Percentiles rank a stretch among this genome's conserved stretches.
phyloP scores from a whole-genome alignment of 208 protist species.

The Endotrypanum monterogeii region DNA sequence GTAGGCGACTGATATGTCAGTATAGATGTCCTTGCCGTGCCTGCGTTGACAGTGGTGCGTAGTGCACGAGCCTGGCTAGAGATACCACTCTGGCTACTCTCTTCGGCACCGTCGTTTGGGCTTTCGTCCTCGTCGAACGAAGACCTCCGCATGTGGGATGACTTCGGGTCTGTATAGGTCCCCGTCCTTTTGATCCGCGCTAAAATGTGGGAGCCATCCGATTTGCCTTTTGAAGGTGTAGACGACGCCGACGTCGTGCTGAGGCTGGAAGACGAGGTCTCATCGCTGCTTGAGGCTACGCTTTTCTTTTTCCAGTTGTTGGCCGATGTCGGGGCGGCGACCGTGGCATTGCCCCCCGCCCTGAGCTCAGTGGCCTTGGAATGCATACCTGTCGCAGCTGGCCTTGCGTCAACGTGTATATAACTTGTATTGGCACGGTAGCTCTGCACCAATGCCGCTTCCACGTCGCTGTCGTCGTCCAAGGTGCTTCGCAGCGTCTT shows the following conservation, averaged over 20 bases:
- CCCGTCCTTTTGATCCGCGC: not conserved
- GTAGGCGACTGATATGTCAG: not conserved
- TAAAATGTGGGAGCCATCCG: not conserved
- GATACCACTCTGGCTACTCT: not conserved
- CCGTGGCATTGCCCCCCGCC: too few species aligned
- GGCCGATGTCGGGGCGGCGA: too few species aligned
- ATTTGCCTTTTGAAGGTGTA: not conserved
- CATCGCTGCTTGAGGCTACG: not conserved
- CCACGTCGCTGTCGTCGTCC: constrained; percentile 9
- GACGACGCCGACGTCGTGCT: not conserved
- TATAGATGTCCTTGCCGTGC: not conserved
- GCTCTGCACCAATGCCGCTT: not conserved
- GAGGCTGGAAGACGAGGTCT: constrained; percentile 7
- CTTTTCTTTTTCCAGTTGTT: not conserved
- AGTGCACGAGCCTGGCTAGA: not conserved
- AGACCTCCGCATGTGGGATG: constrained; percentile 17
- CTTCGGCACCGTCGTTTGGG: not conserved
- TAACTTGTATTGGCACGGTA: not conserved
- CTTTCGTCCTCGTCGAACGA: constrained; percentile 48
- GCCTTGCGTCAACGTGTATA: not conserved
- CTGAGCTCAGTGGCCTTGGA: not conserved
- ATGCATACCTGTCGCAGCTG: not conserved
- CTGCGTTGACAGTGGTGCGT: not conserved
- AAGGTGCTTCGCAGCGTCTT: constrained; percentile 29
- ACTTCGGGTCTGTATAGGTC: not conserved